These are phyloP conservation scores for Rhodocollybia butyracea DNA, from an alignment of 768 basidiomycete species.

Conservation along the genomic window DNA sequence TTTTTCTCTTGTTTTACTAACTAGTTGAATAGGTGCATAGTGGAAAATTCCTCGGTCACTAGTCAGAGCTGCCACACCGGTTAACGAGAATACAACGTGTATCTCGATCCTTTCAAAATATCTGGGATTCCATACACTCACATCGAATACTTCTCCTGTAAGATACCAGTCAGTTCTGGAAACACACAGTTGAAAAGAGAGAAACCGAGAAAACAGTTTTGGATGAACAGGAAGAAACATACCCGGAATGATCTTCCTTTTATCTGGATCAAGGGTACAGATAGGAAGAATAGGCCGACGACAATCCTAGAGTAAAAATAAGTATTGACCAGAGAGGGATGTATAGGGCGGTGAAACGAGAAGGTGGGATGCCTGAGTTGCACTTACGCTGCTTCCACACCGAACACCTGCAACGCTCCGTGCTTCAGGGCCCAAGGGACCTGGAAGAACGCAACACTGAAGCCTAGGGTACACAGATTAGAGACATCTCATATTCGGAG, in stretches of 20 bases:
- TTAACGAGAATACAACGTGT: too few relatives aligned
- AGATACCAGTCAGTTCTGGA: neutral
- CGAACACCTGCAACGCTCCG: conserved; percentile 61
- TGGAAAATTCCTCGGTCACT: too few relatives aligned
- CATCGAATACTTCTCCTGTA: conserved; percentile 8
- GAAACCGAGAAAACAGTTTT: neutral
- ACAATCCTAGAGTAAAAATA: conserved; percentile 36
- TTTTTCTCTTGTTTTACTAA: too few relatives aligned
- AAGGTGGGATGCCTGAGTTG: neutral
- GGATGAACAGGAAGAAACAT: conserved; percentile 12
- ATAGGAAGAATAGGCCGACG: conserved; percentile 44
- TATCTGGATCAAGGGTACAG: conserved; percentile 49
- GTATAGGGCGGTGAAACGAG: neutral
- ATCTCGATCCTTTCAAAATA: too few relatives aligned
- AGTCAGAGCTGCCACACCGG: too few relatives aligned
- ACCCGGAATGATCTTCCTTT: conserved; percentile 47
- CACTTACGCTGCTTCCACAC: conserved; percentile 58
- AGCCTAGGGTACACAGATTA: conserved; percentile 29
- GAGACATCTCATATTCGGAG: neutral
- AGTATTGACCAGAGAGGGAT: neutral
- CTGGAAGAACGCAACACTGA: conserved; percentile 65
- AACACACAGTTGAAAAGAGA: neutral
- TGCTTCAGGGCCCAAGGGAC: conserved; percentile 59
- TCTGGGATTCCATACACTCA: neutral
- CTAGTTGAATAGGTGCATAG: too few relatives aligned